A percentile compares a stretch with the other conserved stretches of the same genome.
Evolutionary conservation across 2,329 filamentous ascomycete species (phyloP).

Genomic region (Diaporthe sp.): DNA sequence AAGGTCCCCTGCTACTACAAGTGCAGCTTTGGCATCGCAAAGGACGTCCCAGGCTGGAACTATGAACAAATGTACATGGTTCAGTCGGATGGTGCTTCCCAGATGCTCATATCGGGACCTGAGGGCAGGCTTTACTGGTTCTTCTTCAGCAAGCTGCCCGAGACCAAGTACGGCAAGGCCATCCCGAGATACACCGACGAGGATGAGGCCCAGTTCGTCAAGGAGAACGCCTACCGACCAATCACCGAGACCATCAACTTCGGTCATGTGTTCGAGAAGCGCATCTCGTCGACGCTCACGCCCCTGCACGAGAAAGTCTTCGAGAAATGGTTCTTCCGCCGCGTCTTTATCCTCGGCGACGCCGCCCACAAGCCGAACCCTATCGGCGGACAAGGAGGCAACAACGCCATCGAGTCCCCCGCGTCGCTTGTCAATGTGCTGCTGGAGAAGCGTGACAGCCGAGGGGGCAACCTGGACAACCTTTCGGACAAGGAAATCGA

Average conservation of each 20-base stretch:
- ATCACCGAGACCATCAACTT: slow-evolving; percentile 41
- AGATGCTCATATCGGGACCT: slow-evolving; percentile 41
- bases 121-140: slow-evolving; percentile 44
- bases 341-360: slow-evolving; percentile 51
- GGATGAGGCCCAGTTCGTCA: slow-evolving; percentile 36
- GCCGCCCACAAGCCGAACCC: slow-evolving; percentile 49
- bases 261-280: slow-evolving; percentile 35
- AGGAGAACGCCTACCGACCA: slow-evolving; percentile 23
- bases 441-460: slow-evolving; percentile 17
- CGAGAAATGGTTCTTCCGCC: slow-evolving; percentile 51
- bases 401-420: slow-evolving; percentile 10
- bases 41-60: slow-evolving; percentile 3
- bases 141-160: slow-evolving; percentile 38
- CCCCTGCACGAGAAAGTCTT: slow-evolving; percentile 52
- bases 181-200: slow-evolving; percentile 40
- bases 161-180: slow-evolving; percentile 36
- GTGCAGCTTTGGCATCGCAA: slow-evolving; percentile 44
- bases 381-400: slow-evolving; percentile 16
- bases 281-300: slow-evolving; percentile 49
- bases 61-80: neutral
- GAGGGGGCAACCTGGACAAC: slow-evolving; percentile 10
- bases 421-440: slow-evolving; percentile 19
- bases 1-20: slow-evolving; percentile 27
- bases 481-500: slow-evolving; percentile 4
- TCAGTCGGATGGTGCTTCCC: slow-evolving; percentile 37